Base-by-base conservation (phyloP, 1,139 yeast species). In the Geotrichum restrictum region DNA sequence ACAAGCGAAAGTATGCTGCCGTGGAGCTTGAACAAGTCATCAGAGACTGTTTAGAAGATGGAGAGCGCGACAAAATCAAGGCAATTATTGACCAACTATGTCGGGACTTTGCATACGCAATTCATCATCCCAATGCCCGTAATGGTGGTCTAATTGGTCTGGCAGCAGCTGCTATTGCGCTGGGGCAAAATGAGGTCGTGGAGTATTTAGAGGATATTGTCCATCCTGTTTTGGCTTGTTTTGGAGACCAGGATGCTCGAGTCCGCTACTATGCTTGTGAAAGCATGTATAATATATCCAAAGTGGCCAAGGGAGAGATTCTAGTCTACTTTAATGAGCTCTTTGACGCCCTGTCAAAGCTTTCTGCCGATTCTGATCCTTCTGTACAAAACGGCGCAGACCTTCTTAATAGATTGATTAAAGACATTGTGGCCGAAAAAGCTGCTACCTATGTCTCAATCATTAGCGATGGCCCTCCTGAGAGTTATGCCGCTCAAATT, bases 191-290 rank as follows among this genome's bases (percentile, higher is more conserved):
- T 53, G 88, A 85, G 62, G 80, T 86, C 48, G 81, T 88, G 19
- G 65, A 76, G 56, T 93, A 88, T 64, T 72, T 94, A 51, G 94
- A 88, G 56, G 88, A 84, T 54, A 91, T 94, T 57, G 81, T 93
- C 56, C 94, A 88, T 56, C 97, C 99, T 0, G 96, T 94, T 16
- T 75, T 94, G 62, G 94, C 97, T 0, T 93, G 98, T 56, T 94
- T 94, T 68, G 91, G 95, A 51, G 98, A 94, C 64, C 96, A 94
- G 55, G 97, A 94, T 65, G 95, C 97, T 10, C 79, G 96, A 59
- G 98, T 94, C 7, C 76, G 99, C 51, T 94, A 94, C 64, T 94
- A 91, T 68, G 98, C 98, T 0, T 93, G 98, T 71, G 99, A 94
- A 66, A 86, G 96, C 42, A 76, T 94, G 59, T 94, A 94, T 70